A percentile compares a stretch with the other conserved stretches of the same genome.
Conservation (phyloP, 148 eudicot species). For the Cornus controversa region DNA sequence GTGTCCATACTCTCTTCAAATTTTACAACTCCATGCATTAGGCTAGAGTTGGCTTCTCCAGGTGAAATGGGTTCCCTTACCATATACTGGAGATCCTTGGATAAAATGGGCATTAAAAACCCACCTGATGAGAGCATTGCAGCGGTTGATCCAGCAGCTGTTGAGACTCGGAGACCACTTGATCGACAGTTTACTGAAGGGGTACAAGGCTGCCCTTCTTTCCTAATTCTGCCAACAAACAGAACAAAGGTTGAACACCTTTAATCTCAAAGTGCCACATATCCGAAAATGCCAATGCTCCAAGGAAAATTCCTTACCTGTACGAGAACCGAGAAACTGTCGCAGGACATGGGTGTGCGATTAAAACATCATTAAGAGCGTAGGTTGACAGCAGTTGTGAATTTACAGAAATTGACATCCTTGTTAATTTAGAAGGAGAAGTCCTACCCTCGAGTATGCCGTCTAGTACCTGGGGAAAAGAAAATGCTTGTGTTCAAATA, state of each 20-base stretch:
- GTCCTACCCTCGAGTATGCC: conserved; percentile 57
- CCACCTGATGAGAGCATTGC: conserved; percentile 97
- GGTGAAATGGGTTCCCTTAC: conserved; percentile 80
- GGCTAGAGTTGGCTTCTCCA: conserved; percentile 26
- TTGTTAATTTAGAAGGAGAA: conserved; percentile 60
- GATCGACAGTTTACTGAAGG: conserved; percentile 58
- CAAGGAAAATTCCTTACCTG: conserved; percentile 39
- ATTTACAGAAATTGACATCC: conserved; percentile 67
- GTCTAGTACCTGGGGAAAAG: conserved; percentile 54
- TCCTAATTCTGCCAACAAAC: conserved; percentile 42
- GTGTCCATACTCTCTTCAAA: conserved; percentile 51
- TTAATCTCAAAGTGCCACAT: not conserved
- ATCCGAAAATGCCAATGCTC: not conserved
- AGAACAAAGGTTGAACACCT: not conserved
- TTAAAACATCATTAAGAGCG: conserved; percentile 77
- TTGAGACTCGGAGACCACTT: conserved; percentile 87
- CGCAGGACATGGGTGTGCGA: conserved; percentile 92
- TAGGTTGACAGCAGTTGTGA: conserved; percentile 48
- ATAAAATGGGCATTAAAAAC: conserved; percentile 67
- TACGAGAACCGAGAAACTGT: conserved; percentile 83
- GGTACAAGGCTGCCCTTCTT: conserved; percentile 35
- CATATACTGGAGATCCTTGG: conserved; percentile 87
- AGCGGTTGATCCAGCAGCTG: conserved; percentile 95
- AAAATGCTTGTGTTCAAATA: not conserved
- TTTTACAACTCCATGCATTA: conserved; percentile 65